Conservation (phyloP, 2,329 filamentous ascomycete species). For the Penicillium expansum region DNA sequence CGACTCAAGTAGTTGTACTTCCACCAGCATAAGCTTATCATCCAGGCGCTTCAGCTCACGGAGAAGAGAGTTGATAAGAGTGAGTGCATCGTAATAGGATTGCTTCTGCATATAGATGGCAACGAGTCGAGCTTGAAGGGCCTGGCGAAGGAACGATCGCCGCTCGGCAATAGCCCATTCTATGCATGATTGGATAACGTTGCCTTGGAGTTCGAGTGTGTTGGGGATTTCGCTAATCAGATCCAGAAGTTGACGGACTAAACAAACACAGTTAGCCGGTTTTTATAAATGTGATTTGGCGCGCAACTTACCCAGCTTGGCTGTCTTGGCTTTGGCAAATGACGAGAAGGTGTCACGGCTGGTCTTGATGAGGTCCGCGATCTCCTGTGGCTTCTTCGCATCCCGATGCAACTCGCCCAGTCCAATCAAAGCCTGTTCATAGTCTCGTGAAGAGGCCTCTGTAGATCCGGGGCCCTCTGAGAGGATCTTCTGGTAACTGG, state of each 20-base stretch:
- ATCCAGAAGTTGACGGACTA: slow-evolving; percentile 94
- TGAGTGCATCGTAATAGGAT: slow-evolving; percentile 94
- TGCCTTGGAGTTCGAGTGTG: slow-evolving; percentile 88
- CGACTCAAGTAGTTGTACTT: slow-evolving; percentile 96
- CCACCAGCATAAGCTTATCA: slow-evolving; percentile 95
- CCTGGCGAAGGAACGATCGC: slow-evolving; percentile 93
- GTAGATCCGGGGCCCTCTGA: slow-evolving; percentile 78
- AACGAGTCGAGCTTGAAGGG: slow-evolving; percentile 93
- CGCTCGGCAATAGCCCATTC: slow-evolving; percentile 97
- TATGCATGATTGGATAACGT: slow-evolving; percentile 98
- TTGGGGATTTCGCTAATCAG: slow-evolving; percentile 92
- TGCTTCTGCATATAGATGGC: slow-evolving; percentile 95
- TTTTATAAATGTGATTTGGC: not conserved
- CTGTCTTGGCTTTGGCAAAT: slow-evolving; percentile 98
- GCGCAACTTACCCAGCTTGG: slow-evolving; percentile 76
- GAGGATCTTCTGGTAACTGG: slow-evolving; percentile 85
- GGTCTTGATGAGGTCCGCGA: slow-evolving; percentile 85
- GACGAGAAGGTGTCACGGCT: slow-evolving; percentile 89
- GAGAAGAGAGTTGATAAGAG: slow-evolving; percentile 91
- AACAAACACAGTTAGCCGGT: not conserved
- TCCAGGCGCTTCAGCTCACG: slow-evolving; percentile 97
- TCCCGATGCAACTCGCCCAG: slow-evolving; percentile 92
- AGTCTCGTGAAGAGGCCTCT: slow-evolving; percentile 84
- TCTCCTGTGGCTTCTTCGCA: slow-evolving; percentile 71
- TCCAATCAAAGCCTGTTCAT: slow-evolving; percentile 82